Evolutionary conservation across 2,329 filamentous ascomycete genomes (phyloP), one percentile per base, ranked within the genome.

Genomic region (Thyridium curvatum): DNA sequence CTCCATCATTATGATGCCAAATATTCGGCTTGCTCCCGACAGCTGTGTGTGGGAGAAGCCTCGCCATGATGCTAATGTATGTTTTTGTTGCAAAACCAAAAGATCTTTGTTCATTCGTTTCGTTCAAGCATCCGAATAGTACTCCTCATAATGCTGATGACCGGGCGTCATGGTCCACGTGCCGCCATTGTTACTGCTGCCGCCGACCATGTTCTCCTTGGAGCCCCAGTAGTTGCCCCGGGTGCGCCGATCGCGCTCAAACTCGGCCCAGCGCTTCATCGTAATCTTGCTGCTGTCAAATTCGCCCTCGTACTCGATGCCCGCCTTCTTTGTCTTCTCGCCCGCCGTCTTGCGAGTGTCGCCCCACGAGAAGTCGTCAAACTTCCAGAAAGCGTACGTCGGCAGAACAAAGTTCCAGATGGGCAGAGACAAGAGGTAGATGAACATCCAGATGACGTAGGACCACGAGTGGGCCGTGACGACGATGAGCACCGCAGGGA

Each of bases 241-340:
- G 37, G 61, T 56, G 26, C 76, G 66, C 45, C 75, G 72, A 46
- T 80, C 76, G 14, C 76, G 69, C 71, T 98, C 93, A 58, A 97
- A 98, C 64, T 98, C 93, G 46, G 83, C 85, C 93, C 93, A 98
- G 52, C 93, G 72, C 74, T 95, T 96, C 93, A 98, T 98, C 30
- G 91, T 96, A 59, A 98, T 98, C 77, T 96, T 94, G 64, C 84
- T 94, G 62, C 86, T 94, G 64, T 98, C 94, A 54, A 98, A 98
- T 63, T 97, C 93, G 47, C 93, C 93, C 63, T 96, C 88, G 46
- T 84, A 84, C 55, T 91, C 90, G 46, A 89, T 81, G 26, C 87
- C 86, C 3, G 77, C 86, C 66, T 91, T 93, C 71, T 91, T 90
- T 12, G 79, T 83, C 68, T 85, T 87, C 56, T 95, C 91, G 18